Conservation (phyloP, 176 grass and related monocot genomes). For the Chloris gayana region DNA sequence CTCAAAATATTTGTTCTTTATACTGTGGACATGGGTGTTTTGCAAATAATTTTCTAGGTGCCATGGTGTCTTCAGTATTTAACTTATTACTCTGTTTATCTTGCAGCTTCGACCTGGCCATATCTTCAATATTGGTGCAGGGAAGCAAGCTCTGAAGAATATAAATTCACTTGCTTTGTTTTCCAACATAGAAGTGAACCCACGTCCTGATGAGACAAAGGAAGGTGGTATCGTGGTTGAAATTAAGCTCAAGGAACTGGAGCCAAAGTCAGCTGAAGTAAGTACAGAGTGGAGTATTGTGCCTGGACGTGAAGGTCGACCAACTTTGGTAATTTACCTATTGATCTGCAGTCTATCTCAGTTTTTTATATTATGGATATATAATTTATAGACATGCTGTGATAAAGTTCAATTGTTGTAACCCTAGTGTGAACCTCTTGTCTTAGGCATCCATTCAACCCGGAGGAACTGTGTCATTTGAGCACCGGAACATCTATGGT, state of each 20-base stretch:
- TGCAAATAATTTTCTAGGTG: conserved; percentile 4
- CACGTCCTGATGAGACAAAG: conserved; percentile 86
- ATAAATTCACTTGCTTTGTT: conserved; percentile 93
- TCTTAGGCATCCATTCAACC: conserved; percentile 93
- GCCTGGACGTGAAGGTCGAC: conserved; percentile 74
- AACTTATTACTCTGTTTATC: conserved; percentile 9
- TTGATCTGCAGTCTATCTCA: conserved; percentile 5
- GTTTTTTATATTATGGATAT: conserved; percentile 3
- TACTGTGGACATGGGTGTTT: conserved; percentile 17
- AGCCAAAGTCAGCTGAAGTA: conserved; percentile 94
- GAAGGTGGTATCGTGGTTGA: conserved; percentile 97
- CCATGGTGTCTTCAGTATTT: conserved; percentile 12
- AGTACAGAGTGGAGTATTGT: conserved; percentile 97
- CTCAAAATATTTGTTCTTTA: conserved; percentile 6
- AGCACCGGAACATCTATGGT: conserved; percentile 90
- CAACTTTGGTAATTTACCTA: conserved; percentile 69
- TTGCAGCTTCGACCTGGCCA: conserved; percentile 88
- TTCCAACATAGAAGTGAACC: conserved; percentile 96
- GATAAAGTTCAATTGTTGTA: conserved; percentile 12
- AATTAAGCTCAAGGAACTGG: conserved; percentile 96
- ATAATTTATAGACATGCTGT: not conserved
- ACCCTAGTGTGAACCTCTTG: conserved; percentile 3
- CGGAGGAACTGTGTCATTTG: conserved; percentile 95
- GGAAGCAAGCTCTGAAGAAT: conserved; percentile 92
- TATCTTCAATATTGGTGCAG: conserved; percentile 94